A percentile compares a stretch with the other conserved stretches of the same genome.
phyloP scores from a whole-genome alignment of 2,329 filamentous ascomycete genomes.

The Pezicula neosporulosa region DNA sequence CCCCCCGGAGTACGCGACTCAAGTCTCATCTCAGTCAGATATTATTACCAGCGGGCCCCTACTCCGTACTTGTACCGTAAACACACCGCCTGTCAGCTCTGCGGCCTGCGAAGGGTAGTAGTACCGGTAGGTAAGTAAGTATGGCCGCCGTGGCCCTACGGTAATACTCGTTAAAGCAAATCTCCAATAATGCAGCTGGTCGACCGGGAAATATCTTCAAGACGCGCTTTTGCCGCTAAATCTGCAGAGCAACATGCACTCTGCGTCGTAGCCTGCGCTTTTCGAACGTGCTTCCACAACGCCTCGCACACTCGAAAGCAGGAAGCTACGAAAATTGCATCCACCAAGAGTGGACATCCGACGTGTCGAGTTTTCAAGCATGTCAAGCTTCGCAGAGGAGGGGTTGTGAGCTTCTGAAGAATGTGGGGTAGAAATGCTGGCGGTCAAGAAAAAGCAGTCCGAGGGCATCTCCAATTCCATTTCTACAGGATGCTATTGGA shows the following conservation, averaged over 20 bases:
- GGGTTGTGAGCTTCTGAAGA: neutral
- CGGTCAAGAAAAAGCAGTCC: neutral
- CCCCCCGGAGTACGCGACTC: neutral
- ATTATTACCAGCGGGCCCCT: neutral
- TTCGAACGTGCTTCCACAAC: neutral
- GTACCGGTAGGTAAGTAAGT: too few species aligned
- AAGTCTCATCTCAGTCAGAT: neutral
- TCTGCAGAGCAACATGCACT: too few species aligned
- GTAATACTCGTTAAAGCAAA: too few species aligned
- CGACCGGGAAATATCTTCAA: too few species aligned
- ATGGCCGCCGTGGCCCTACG: too few species aligned
- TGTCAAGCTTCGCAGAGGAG: neutral
- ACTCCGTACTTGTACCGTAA: neutral
- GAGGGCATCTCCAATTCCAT: neutral
- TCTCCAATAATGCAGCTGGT: too few species aligned
- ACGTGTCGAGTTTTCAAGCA: too few species aligned
- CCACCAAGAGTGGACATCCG: too few species aligned
- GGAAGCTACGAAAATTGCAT: too few species aligned
- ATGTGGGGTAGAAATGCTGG: neutral
- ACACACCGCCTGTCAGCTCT: too few species aligned
- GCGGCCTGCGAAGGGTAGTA: too few species aligned
- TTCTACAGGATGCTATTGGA: neutral
- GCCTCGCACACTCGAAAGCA: neutral
- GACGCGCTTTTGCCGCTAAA: too few species aligned
- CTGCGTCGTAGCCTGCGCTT: neutral